These are phyloP conservation scores for Scalesia atractyloides DNA, from an alignment of 129 eudicot genomes.

Conservation along the genomic window DNA sequence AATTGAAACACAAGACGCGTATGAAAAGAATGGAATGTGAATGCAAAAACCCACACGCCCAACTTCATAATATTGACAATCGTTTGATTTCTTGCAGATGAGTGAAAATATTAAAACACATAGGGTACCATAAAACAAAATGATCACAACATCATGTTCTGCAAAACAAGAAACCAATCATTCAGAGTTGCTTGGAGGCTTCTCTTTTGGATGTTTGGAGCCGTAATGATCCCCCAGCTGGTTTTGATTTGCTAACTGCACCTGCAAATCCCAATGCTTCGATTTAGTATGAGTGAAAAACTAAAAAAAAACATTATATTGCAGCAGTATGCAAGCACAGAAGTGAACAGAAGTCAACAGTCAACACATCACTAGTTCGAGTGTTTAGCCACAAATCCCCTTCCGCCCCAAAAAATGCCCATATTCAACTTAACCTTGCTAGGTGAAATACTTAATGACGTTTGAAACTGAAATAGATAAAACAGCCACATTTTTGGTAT, in stretches of 20 bases:
- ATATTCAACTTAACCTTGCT: neutral
- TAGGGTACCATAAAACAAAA: neutral
- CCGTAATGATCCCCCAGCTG: constrained; percentile 87
- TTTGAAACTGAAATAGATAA: too few relatives aligned
- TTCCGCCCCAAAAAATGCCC: neutral
- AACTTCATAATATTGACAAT: neutral
- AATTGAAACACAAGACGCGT: neutral
- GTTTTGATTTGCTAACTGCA: constrained; percentile 80
- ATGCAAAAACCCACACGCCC: neutral
- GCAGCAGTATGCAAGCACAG: neutral
- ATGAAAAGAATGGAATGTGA: neutral
- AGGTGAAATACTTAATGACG: neutral
- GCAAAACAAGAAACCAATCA: neutral
- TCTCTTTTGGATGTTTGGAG: constrained; percentile 86
- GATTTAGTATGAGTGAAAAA: neutral
- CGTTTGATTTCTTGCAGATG: too few relatives aligned
- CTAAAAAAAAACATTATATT: neutral
- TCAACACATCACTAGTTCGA: neutral
- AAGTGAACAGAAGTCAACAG: too few relatives aligned
- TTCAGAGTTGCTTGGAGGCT: constrained; percentile 59
- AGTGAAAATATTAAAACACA: neutral
- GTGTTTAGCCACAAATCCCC: neutral
- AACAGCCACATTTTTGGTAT: neutral
- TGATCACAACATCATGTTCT: neutral
- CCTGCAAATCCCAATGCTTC: constrained; percentile 44